Conservation (phyloP, 2,329 filamentous ascomycete species). For the Cadophora luteo-olivacea region DNA sequence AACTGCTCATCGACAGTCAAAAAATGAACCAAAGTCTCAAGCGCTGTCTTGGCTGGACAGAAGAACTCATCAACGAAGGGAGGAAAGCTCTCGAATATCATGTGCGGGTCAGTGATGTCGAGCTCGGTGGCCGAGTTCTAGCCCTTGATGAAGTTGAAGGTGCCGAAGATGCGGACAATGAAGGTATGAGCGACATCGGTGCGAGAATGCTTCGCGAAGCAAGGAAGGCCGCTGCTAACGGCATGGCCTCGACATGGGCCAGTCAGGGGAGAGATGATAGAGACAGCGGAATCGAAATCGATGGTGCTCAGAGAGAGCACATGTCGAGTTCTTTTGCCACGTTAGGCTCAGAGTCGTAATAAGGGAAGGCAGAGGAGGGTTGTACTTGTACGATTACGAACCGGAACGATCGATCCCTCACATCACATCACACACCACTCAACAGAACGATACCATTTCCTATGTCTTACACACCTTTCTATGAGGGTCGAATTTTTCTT, state of each 20-base stretch:
- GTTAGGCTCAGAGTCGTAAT: conserved; percentile 13
- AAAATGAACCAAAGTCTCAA: conserved; percentile 96
- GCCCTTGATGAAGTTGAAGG: conserved; percentile 68
- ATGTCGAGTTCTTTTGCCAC: background rate
- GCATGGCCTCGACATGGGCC: conserved; percentile 35
- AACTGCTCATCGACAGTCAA: conserved; percentile 87
- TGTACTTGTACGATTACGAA: conserved; percentile 9
- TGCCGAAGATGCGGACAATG: conserved; percentile 35
- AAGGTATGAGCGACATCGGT: conserved; percentile 42
- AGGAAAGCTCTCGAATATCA: conserved; percentile 85
- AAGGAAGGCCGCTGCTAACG: conserved; percentile 35
- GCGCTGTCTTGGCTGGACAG: conserved; percentile 86
- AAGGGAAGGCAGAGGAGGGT: background rate
- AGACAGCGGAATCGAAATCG: conserved; percentile 42
- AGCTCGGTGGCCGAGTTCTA: conserved; percentile 82
- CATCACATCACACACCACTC: conserved; percentile 33
- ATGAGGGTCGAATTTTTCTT: conserved; percentile 8
- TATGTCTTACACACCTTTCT: conserved; percentile 24
- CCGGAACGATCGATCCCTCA: conserved; percentile 17
- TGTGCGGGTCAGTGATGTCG: conserved; percentile 79
- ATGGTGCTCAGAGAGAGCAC: conserved; percentile 30
- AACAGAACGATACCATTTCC: conserved; percentile 32
- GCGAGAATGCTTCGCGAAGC: conserved; percentile 40
- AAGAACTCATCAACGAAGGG: conserved; percentile 87
- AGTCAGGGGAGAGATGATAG: conserved; percentile 38